phyloP scores from a whole-genome alignment of 73 alveolate genomes.

The Blepharisma japonicum region DNA sequence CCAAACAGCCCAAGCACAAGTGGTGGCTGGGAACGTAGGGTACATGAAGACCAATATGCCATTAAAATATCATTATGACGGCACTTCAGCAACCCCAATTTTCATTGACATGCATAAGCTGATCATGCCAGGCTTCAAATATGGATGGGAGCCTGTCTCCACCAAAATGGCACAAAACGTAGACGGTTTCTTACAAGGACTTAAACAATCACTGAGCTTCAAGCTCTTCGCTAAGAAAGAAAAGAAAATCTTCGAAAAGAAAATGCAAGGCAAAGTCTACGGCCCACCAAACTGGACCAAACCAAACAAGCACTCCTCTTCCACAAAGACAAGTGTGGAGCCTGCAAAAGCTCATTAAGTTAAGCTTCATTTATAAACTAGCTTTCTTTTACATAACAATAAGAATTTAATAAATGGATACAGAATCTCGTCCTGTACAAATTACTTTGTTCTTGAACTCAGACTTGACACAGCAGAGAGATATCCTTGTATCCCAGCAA shows the following conservation, averaged over 20 bases:
- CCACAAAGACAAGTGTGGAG: no score
- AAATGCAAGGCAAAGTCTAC: constrained; percentile 13
- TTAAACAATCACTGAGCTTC: constrained; percentile 24
- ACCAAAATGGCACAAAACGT: background rate
- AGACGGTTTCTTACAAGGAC: background rate
- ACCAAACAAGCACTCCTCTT: background rate
- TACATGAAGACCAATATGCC: background rate
- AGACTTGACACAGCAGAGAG: no score
- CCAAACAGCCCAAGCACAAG: constrained; percentile 15
- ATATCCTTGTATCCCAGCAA: background rate
- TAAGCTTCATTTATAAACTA: no score
- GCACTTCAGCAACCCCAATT: constrained; percentile 32
- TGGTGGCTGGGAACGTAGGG: constrained; percentile 18
- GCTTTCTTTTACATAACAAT: no score
- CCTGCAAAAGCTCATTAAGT: no score
- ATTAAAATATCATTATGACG: background rate
- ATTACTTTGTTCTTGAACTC: no score
- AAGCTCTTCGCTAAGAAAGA: background rate
- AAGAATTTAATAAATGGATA: no score
- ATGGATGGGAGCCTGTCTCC: constrained; percentile 24
- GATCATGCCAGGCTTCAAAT: constrained; percentile 29
- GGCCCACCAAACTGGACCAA: constrained; percentile 34
- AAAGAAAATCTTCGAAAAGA: constrained; percentile 26
- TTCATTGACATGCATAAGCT: constrained; percentile 28
- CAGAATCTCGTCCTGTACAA: no score